phyloP scores from a whole-genome alignment of 306 rosid species.

The Glycine tomentella region DNA sequence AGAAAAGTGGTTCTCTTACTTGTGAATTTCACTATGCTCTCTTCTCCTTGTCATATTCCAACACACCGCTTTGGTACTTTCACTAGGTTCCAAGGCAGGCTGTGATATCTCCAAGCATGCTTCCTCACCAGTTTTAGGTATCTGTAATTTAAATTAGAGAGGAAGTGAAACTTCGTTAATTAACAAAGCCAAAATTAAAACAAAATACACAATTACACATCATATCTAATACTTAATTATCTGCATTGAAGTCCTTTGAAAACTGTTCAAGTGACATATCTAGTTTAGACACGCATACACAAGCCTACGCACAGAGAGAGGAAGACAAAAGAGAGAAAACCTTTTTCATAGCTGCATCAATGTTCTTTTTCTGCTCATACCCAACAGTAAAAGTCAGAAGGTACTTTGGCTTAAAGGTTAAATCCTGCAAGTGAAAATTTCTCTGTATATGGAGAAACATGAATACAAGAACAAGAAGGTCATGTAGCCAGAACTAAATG shows the following conservation, averaged over 20 bases:
- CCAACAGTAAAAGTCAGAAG: too few species aligned
- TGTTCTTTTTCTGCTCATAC: too few species aligned
- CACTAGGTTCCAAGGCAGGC: slow-evolving; percentile 74
- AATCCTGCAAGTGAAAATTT: too few species aligned
- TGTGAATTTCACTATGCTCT: slow-evolving; percentile 84
- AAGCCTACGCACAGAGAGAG: too few species aligned
- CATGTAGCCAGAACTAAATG: slow-evolving; percentile 5
- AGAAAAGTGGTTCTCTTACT: slow-evolving; percentile 6
- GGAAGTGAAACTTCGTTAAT: slow-evolving; percentile 11
- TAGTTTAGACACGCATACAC: slow-evolving; percentile 24
- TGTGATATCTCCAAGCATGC: slow-evolving; percentile 97
- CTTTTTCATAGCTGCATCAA: too few species aligned
- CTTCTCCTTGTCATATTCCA: slow-evolving; percentile 98
- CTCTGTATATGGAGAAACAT: too few species aligned
- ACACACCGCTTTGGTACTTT: slow-evolving; percentile 65
- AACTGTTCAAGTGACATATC: slow-evolving; percentile 66
- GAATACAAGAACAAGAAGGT: too few species aligned
- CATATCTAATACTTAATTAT: slow-evolving; percentile 63
- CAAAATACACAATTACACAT: not conserved
- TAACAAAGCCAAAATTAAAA: not conserved
- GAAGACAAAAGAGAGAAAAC: too few species aligned
- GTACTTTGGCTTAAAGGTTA: too few species aligned
- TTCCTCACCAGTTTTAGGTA: slow-evolving; percentile 76
- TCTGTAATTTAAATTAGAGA: too few species aligned
- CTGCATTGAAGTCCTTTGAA: slow-evolving; percentile 85